These are phyloP conservation scores for Kwoniella sp. DNA, from an alignment of 768 basidiomycete species.

Conservation along the genomic window DNA sequence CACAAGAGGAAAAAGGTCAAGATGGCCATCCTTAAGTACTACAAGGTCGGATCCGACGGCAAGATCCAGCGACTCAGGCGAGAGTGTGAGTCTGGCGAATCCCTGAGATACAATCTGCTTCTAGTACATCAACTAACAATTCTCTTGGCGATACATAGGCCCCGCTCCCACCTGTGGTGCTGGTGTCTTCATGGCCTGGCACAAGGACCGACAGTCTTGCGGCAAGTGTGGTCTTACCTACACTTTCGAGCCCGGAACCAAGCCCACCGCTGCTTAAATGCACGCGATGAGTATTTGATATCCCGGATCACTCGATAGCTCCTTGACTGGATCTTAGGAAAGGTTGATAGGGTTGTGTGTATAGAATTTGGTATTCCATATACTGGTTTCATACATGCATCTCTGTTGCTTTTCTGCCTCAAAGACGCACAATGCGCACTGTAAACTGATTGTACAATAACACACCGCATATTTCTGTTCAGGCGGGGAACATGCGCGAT, in stretches of 20 bases:
- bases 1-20: slow-evolving; percentile 99
- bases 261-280: slow-evolving; percentile 51
- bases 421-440: too few relatives aligned
- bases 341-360: not conserved
- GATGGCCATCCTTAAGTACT: slow-evolving; percentile 99
- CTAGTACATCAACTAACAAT: slow-evolving; percentile 7
- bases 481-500: not conserved
- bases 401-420: not conserved
- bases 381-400: not conserved
- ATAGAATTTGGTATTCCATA: too few relatives aligned
- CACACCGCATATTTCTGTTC: not conserved
- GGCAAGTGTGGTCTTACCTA: slow-evolving; percentile 62
- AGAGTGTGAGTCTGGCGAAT: slow-evolving; percentile 81
- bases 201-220: slow-evolving; percentile 97
- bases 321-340: slow-evolving; percentile 1
- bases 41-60: slow-evolving; percentile 99
- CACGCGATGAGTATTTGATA: not conserved
- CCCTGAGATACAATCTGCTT: too few relatives aligned
- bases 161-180: slow-evolving; percentile 60
- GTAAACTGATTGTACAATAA: too few relatives aligned
- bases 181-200: slow-evolving; percentile 82
- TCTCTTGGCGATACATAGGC: slow-evolving; percentile 16
- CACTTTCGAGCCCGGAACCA: slow-evolving; percentile 56
- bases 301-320: not conserved
- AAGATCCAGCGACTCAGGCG: slow-evolving; percentile 99